Conservation (phyloP, 1,284 basidiomycete species). For the Ganoderma multipileum region DNA sequence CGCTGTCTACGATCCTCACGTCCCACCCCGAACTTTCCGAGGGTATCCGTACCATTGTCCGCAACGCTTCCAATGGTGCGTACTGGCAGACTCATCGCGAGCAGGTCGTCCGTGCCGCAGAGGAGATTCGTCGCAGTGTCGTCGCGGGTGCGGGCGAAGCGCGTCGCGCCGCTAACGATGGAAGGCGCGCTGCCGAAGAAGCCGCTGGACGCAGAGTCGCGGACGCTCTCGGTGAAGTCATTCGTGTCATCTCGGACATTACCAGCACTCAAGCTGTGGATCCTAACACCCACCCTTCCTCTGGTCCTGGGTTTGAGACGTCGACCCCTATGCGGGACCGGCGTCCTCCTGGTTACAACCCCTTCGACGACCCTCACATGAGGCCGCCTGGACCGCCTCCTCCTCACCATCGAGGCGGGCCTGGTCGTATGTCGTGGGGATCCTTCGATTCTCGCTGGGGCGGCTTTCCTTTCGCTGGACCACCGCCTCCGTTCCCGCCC, state of each 20-base stretch:
- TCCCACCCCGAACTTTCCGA: constrained; percentile 76
- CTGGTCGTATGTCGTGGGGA: constrained; percentile 21
- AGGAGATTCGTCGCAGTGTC: constrained; percentile 53
- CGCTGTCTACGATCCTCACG: constrained; percentile 57
- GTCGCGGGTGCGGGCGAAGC: constrained; percentile 45
- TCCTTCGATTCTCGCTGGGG: constrained; percentile 22
- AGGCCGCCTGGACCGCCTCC: constrained; percentile 1
- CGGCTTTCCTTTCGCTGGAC: constrained; percentile 3
- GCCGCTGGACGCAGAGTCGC: constrained; percentile 70
- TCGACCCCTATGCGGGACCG: constrained; percentile 31
- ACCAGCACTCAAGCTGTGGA: constrained; percentile 18
- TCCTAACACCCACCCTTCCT: constrained; percentile 4
- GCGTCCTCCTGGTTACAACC: background rate
- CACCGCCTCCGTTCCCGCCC: constrained; percentile 2
- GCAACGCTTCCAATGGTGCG: constrained; percentile 64
- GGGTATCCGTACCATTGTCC: constrained; percentile 64
- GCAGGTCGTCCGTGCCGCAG: constrained; percentile 59
- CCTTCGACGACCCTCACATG: background rate
- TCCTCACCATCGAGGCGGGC: constrained; percentile 10
- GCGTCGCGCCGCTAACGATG: constrained; percentile 48
- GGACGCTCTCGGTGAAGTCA: constrained; percentile 65
- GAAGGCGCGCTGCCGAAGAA: constrained; percentile 58
- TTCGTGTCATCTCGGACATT: constrained; percentile 58
- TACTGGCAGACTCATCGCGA: constrained; percentile 73
- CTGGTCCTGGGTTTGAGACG: constrained; percentile 23